Percentiles rank a stretch among this genome's conserved stretches.
phyloP scores from a whole-genome alignment of 495 filamentous ascomycete genomes.

The Trichocladium uniseriatum region DNA sequence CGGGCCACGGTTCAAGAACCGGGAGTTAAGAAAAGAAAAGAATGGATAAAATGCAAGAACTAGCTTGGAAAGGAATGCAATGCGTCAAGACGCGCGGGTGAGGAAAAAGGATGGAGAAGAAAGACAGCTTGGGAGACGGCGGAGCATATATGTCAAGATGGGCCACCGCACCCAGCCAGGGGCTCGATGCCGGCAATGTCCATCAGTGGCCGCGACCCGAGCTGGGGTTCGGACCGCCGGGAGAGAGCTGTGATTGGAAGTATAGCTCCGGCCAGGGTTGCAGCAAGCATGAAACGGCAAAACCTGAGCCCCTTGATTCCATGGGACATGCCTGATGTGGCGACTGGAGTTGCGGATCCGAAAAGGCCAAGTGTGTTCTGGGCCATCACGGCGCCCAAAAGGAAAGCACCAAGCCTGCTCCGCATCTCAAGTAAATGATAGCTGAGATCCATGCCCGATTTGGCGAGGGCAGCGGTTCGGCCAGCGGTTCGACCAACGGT shows the following conservation, averaged over 20 bases:
- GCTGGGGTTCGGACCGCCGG: background rate
- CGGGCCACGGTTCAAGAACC: background rate
- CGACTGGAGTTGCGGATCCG: background rate
- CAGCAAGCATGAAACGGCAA: constrained; percentile 5
- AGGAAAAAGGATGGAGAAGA: background rate
- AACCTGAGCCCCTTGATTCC: background rate
- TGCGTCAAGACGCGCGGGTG: background rate
- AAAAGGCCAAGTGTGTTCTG: background rate
- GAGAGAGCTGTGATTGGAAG: constrained; percentile 5
- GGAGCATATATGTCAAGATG: background rate
- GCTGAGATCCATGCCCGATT: too few species aligned
- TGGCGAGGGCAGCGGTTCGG: too few species aligned
- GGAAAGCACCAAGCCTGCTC: background rate
- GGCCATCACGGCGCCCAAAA: background rate
- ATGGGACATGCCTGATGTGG: constrained; percentile 1
- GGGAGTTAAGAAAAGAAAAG: background rate
- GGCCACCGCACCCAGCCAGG: background rate
- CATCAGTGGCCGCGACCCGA: background rate
- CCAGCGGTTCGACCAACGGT: too few species aligned
- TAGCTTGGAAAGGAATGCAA: constrained; percentile 3
- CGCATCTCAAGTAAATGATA: too few species aligned
- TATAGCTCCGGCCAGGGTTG: background rate
- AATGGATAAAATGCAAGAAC: background rate
- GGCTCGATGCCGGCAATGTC: background rate
- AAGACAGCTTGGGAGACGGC: background rate